Evolutionary conservation across 2,329 filamentous ascomycete species (phyloP), one percentile per base, ranked within the genome.

Genomic region (Magnaporthales sp.): DNA sequence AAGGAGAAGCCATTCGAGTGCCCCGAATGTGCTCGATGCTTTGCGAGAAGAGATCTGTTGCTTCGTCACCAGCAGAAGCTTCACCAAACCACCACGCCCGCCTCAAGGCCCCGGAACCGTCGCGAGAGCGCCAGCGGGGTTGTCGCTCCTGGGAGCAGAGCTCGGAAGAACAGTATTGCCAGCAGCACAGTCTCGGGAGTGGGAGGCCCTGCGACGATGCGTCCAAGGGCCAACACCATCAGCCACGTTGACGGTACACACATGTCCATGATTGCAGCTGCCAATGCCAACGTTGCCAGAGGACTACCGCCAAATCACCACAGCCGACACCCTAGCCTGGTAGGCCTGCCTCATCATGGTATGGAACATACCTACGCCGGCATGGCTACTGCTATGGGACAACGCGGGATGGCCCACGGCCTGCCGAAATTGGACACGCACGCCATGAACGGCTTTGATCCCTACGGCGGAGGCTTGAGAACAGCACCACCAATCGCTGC

Each of bases 1-100:
- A 97, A 99, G 77, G 93, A 99, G 80, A 99, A 99, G 82, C 95
- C 95, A 0, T 99, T 99, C 73, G 93, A 97, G 78, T 99, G 95
- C 74, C 92, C 92, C 30, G 92, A 98, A 77, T 99, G 95, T 78
- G 86, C 92, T 51, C 83, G 95, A 79, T 98, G 95, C 80, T 99
- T 99, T 79, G 95, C 95, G 68, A 88, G 95, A 68, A 88, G 95
- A 71, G 95, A 99, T 78, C 80, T 99, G 71, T 84, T 99, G 66
- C 82, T 99, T 71, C 88, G 95, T 68, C 95, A 99, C 79, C 95
- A 99, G 83, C 95, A 99, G 83, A 99, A 99, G 83, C 86, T 99
- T 63, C 95, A 99, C 77, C 92, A 96, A 84, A 92, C 92, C 29
- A 91, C 92, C 13, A 93, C 93, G 0, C 91, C 95, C 6, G 93